Percentiles rank a stretch among this genome's conserved stretches.
These are phyloP conservation scores for Polysphondylium violaceum DNA, from an alignment of 78 protist species.

Conservation along the genomic window DNA sequence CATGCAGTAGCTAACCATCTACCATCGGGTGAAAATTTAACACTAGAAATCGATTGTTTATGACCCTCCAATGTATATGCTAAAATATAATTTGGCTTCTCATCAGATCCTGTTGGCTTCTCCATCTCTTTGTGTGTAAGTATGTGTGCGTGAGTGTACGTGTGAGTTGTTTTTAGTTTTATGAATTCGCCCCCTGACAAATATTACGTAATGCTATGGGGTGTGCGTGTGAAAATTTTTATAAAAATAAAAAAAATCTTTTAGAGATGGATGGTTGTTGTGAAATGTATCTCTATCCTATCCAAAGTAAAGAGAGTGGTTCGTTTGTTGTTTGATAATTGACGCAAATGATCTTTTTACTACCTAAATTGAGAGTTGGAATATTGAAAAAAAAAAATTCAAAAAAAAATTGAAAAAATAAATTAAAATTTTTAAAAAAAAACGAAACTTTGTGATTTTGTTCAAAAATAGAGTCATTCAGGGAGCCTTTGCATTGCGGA, in stretches of 20 bases:
- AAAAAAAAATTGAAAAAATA: too few species aligned
- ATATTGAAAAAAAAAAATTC: too few species aligned
- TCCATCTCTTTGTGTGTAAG: not conserved
- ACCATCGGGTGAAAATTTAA: constrained; percentile 95
- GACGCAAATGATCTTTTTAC: too few species aligned
- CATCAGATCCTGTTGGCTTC: not conserved
- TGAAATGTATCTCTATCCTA: too few species aligned
- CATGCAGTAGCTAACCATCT: constrained; percentile 89
- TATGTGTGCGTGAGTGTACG: not conserved
- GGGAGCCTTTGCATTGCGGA: too few species aligned
- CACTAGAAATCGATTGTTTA: constrained; percentile 87
- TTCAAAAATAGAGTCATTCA: too few species aligned
- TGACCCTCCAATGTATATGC: constrained; percentile 88
- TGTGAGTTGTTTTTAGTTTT: not conserved
- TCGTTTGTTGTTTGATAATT: too few species aligned
- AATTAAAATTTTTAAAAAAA: too few species aligned
- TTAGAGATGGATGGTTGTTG: too few species aligned
- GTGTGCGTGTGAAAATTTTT: not conserved
- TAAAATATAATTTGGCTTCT: constrained; percentile 30
- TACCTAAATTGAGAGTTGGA: too few species aligned
- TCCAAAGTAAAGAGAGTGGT: too few species aligned
- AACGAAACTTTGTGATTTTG: too few species aligned
- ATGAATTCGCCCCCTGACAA: not conserved
- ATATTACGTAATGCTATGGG: not conserved
- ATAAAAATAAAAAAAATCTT: not conserved